phyloP scores from a whole-genome alignment of 2,329 filamentous ascomycete species.

The Colletotrichum sp. region DNA sequence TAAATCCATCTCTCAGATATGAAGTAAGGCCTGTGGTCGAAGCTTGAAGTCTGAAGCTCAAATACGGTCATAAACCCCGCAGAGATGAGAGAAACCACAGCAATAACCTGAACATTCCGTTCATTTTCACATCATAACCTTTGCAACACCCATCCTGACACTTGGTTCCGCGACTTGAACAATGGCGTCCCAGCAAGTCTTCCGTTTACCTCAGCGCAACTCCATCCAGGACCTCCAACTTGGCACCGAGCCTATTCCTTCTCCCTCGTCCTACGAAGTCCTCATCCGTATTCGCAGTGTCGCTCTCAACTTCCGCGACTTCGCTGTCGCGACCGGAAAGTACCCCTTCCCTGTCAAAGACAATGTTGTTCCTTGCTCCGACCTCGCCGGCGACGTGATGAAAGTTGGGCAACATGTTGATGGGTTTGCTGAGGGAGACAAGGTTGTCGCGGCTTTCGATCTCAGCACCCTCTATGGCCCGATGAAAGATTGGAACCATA shows the following conservation, averaged over 20 bases:
- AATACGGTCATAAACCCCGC: not conserved
- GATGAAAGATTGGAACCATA: constrained; percentile 22
- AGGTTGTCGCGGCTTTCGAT: constrained; percentile 31
- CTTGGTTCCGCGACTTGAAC: not conserved
- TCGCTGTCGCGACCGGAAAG: constrained; percentile 28
- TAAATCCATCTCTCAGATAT: not conserved
- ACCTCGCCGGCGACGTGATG: constrained; percentile 38
- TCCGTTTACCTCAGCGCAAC: constrained; percentile 11
- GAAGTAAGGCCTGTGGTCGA: not conserved
- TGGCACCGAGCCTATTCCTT: constrained; percentile 28
- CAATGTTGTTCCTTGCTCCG: constrained; percentile 38
- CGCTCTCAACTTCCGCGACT: constrained; percentile 38
- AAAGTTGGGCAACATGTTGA: constrained; percentile 29
- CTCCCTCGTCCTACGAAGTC: constrained; percentile 28
- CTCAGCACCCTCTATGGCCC: constrained; percentile 28
- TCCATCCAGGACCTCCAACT: constrained; percentile 26
- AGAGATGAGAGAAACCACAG: no score
- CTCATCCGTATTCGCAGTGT: constrained; percentile 33
- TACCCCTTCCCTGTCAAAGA: constrained; percentile 37
- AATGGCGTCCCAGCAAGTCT: constrained; percentile 1
- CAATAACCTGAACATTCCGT: not conserved
- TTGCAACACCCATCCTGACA: not conserved
- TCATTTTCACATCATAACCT: not conserved
- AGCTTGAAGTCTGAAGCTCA: not conserved
- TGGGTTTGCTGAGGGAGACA: constrained; percentile 33